phyloP scores from a whole-genome alignment of 441 rosid genomes.

The Metrosideros polymorpha region DNA sequence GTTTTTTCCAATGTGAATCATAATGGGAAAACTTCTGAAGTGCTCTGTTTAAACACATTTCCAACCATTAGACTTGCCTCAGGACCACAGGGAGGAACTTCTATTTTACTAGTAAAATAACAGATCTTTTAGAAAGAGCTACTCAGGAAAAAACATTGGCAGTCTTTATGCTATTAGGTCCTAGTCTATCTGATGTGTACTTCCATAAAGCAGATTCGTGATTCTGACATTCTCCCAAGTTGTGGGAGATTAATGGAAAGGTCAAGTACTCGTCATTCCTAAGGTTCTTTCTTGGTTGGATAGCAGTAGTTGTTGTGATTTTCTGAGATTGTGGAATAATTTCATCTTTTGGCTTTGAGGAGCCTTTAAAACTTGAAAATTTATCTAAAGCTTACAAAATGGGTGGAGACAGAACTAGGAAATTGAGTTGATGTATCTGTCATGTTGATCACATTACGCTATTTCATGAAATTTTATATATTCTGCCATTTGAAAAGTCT shows the following conservation, averaged over 20 bases:
- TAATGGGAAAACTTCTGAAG: neutral
- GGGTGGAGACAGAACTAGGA: neutral
- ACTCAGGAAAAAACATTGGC: neutral
- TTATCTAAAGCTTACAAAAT: neutral
- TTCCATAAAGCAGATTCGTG: neutral
- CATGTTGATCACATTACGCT: neutral
- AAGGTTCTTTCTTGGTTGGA: neutral
- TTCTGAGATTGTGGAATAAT: neutral
- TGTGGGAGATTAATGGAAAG: neutral
- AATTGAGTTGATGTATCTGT: neutral
- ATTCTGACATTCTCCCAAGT: neutral
- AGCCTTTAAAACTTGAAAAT: neutral
- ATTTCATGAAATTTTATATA: neutral
- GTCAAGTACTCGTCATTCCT: neutral
- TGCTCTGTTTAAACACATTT: neutral
- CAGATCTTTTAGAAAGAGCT: neutral
- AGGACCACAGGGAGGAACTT: neutral
- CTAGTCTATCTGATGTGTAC: neutral
- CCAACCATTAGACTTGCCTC: neutral
- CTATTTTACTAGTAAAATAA: neutral
- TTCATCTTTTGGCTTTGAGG: neutral
- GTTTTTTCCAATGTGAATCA: neutral
- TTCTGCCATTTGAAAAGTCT: neutral
- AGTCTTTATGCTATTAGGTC: neutral
- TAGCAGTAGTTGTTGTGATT: neutral